Evolutionary conservation across 176 grass and related monocot genomes (phyloP).

Genomic region (maize (Zea mays)): DNA sequence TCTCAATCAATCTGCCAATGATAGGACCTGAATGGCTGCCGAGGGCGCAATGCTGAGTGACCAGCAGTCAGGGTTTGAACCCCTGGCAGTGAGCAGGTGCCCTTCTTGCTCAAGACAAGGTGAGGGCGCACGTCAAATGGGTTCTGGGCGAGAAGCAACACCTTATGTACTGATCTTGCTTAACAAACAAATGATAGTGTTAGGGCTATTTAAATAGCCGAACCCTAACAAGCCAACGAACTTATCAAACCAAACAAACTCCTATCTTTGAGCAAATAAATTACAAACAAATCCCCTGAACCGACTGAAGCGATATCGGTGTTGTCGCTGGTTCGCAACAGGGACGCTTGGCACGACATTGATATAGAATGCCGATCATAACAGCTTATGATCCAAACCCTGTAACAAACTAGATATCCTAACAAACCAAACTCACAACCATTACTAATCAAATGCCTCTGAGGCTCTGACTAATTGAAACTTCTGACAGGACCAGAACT

Average conservation of each 20-base stretch:
- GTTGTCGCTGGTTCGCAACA: background rate
- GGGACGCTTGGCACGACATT: background rate
- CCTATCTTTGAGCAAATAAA: background rate
- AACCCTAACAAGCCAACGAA: background rate
- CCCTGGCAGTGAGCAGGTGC: background rate
- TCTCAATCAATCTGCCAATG: background rate
- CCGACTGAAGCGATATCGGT: background rate
- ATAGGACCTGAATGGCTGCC: background rate
- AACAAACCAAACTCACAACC: background rate
- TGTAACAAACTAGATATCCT: background rate
- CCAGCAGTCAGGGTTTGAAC: background rate
- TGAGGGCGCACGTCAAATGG: background rate
- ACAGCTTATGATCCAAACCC: background rate
- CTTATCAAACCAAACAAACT: background rate
- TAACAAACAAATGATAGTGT: background rate
- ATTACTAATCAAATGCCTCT: background rate
- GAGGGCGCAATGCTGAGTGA: background rate
- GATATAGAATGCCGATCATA: background rate
- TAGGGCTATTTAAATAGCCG: background rate
- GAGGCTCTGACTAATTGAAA: background rate
- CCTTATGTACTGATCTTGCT: background rate
- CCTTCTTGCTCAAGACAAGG: background rate
- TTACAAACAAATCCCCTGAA: background rate
- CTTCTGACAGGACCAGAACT: background rate
- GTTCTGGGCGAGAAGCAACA: background rate